Conservation (phyloP, 2,329 filamentous ascomycete genomes). For the Botryotinia globosa region DNA sequence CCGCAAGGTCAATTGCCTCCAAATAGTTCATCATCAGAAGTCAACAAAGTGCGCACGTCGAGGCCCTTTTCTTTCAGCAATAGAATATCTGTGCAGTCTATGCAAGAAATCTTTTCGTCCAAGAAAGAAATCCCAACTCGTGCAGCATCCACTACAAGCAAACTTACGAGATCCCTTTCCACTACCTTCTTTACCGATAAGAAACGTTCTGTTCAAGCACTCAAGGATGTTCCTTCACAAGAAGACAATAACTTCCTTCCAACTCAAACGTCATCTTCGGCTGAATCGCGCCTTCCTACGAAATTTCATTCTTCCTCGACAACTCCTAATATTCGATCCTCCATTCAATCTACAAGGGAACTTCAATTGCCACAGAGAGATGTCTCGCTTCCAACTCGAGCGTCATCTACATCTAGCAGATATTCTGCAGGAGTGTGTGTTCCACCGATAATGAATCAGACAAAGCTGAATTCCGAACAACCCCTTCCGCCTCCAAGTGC, state of each 20-base stretch:
- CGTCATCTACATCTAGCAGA: slow-evolving; percentile 1
- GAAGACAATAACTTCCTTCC: not conserved
- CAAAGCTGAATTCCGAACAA: not conserved
- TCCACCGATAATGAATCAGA: not conserved
- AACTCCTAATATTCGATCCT: slow-evolving; percentile 2
- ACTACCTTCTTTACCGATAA: not conserved
- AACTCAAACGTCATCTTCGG: not conserved
- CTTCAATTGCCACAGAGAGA: not conserved
- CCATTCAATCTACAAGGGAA: not conserved
- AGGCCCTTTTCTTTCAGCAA: not conserved
- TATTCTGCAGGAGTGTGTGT: not conserved
- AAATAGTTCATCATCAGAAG: not conserved
- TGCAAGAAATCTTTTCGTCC: not conserved
- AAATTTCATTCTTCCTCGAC: not conserved
- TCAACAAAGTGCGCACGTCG: not conserved
- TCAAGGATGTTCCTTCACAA: not conserved
- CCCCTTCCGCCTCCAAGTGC: not conserved
- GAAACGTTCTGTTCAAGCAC: not conserved
- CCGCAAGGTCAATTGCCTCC: not conserved
- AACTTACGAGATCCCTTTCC: slow-evolving; percentile 7
- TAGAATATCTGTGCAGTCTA: not conserved
- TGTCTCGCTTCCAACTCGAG: not conserved
- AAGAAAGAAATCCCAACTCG: not conserved
- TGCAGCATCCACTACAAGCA: slow-evolving; percentile 1
- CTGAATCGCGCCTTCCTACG: not conserved